Percentiles rank a stretch among this genome's conserved stretches.
Conservation (phyloP, 1,284 basidiomycete species). For the Ceraceosorus guamensis region DNA sequence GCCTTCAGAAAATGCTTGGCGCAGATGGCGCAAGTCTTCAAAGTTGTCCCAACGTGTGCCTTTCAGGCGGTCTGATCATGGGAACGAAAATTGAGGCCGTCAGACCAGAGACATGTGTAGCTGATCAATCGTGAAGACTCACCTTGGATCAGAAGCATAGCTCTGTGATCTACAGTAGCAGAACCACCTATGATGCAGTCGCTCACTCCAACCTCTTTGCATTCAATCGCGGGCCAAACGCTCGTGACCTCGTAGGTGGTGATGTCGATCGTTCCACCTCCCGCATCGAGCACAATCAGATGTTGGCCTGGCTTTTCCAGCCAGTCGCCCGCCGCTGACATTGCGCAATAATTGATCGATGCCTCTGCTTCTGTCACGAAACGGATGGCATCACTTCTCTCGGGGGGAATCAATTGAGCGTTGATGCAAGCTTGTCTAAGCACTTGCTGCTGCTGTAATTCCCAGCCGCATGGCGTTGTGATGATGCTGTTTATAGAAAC, state of each 20-base stretch:
- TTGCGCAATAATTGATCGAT: conserved; percentile 11
- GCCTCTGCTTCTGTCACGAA: conserved; percentile 16
- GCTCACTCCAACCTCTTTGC: conserved; percentile 9
- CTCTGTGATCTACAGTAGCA: conserved; percentile 12
- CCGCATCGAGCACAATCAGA: conserved; percentile 10
- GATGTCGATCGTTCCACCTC: conserved; percentile 14
- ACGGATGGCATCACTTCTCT: conserved; percentile 10
- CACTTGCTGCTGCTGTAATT: conserved; percentile 12
- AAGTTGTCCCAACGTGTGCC: conserved; percentile 13
- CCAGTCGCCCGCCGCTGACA: conserved; percentile 10
- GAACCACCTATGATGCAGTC: conserved; percentile 13
- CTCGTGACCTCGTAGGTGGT: conserved; percentile 12
- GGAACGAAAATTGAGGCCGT: background rate
- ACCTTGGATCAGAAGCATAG: conserved; percentile 10
- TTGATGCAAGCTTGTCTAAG: conserved; percentile 12
- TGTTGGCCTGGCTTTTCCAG: conserved; percentile 7
- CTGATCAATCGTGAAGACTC: background rate
- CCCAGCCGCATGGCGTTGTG: conserved; percentile 13
- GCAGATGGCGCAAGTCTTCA: conserved; percentile 10
- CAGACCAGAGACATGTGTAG: background rate
- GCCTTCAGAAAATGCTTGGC: conserved; percentile 7
- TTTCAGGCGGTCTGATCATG: conserved; percentile 6
- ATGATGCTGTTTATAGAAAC: conserved; percentile 5
- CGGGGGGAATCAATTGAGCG: conserved; percentile 13
- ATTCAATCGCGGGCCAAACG: conserved; percentile 11